Base-by-base conservation (phyloP, 495 filamentous ascomycete genomes). In the Pseudoneurospora amorphoporcata region DNA sequence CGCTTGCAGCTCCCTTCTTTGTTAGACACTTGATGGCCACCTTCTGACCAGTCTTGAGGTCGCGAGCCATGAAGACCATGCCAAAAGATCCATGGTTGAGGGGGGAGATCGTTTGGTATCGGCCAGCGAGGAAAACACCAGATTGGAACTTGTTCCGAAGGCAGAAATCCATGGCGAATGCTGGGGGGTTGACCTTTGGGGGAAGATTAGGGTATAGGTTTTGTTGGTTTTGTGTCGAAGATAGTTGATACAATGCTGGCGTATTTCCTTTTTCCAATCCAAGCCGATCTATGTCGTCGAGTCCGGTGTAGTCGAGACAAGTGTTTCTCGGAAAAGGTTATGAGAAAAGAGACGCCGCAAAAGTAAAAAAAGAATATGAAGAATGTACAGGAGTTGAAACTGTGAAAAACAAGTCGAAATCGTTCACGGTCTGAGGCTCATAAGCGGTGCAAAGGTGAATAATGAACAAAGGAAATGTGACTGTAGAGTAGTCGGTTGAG, bases 81-180 rank as follows among this genome's bases (percentile, higher is more conserved):
- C 95, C 95, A 79, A 98, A 99, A 35, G 95, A 99, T 76, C 95
- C 95, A 87, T 98, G 93, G 79, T 99, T 98, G 84, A 99, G 92
- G 45, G 94, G 94, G 77, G 94, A 92, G 78, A 97, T 84, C 47
- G 93, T 95, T 81, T 91, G 87, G 81, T 95, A 99, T 72, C 96
- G 94, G 75, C 91, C 92, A 81, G 92, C 90, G 81, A 95, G 86
- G 72, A 95, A 77, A 78, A 90, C 86, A 70, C 91, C 92, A 81
- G 90, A 83, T 72, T 87, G 83, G 80, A 95, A 95, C 73, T 85
- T 86, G 82, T 91, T 88, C 79, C 88, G 89, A 80, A 94, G 86
- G 86, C 90, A 94, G 53, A 65, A 32, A 80, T 93, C 92, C 92
- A 95, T 94, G 82, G 77, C 81, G 79, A 74, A 77, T 72, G 78